These are phyloP conservation scores for Cladosporium colombiae DNA, from an alignment of 2,329 filamentous ascomycete species.

Conservation along the genomic window DNA sequence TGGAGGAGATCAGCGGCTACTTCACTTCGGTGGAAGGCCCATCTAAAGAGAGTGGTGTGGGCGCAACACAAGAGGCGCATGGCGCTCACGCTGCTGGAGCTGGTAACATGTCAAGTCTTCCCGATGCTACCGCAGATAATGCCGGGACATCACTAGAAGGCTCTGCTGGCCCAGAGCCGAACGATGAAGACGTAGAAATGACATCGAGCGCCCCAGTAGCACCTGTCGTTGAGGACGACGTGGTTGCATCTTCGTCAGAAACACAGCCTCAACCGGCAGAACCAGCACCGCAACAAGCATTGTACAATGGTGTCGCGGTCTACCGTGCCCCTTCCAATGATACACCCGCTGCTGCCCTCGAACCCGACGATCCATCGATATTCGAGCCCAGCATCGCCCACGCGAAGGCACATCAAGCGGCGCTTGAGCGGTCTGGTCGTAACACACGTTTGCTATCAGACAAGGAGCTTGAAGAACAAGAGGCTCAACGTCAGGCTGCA, in stretches of 20 bases:
- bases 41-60: constrained; percentile 23
- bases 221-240: constrained; percentile 28
- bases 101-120: constrained; percentile 26
- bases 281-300: constrained; percentile 12
- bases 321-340: constrained; percentile 75
- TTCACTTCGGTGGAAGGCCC: constrained; percentile 56
- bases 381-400: constrained; percentile 75
- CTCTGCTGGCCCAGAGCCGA: constrained; percentile 29
- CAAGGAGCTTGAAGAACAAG: constrained; percentile 72
- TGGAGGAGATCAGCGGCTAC: constrained; percentile 75
- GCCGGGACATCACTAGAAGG: constrained; percentile 26
- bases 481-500: constrained; percentile 64
- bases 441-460: constrained; percentile 83
- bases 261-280: constrained; percentile 21
- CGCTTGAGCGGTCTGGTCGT: constrained; percentile 61
- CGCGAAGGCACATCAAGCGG: constrained; percentile 72
- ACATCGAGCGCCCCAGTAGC: constrained; percentile 21
- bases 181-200: constrained; percentile 25
- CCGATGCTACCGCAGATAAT: constrained; percentile 29
- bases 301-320: constrained; percentile 46
- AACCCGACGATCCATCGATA: constrained; percentile 69
- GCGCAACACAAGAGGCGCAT: constrained; percentile 24
- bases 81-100: constrained; percentile 27
- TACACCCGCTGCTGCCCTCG: constrained; percentile 71
- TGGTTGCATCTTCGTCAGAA: constrained; percentile 34